phyloP scores from a whole-genome alignment of 768 basidiomycete genomes.

The Termitomyces sp. region DNA sequence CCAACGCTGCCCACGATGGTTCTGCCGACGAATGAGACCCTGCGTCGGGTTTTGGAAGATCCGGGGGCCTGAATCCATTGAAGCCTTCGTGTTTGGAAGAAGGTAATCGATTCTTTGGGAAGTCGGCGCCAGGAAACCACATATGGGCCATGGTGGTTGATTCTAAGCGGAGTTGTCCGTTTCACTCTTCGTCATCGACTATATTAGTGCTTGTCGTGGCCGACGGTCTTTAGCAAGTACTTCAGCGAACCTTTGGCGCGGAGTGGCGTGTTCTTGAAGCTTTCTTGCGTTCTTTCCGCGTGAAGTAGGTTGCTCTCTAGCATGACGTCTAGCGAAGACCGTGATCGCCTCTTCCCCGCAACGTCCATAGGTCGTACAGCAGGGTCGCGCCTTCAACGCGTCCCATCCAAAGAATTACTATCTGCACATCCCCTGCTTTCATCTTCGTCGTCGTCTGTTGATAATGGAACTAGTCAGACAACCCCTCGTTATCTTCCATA shows the following conservation, averaged over 20 bases:
- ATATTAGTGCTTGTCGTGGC: not conserved
- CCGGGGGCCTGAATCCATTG: conserved; percentile 7
- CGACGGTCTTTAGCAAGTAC: not conserved
- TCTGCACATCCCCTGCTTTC: conserved; percentile 64
- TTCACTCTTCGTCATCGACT: not conserved
- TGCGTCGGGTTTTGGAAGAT: not conserved
- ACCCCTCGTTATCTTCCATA: conserved; percentile 64
- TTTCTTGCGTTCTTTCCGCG: not conserved
- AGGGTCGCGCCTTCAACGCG: conserved; percentile 34
- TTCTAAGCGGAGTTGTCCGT: not conserved
- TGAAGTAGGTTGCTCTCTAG: not conserved
- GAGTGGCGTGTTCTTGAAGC: not conserved
- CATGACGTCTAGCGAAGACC: conserved; percentile 31
- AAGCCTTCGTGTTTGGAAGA: not conserved
- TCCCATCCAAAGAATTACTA: conserved; percentile 47
- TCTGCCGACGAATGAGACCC: not conserved
- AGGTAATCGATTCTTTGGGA: conserved; percentile 2
- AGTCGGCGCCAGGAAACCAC: conserved; percentile 1
- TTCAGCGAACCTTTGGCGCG: not conserved
- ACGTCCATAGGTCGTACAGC: conserved; percentile 49
- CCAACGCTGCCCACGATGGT: conserved; percentile 15
- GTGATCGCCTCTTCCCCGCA: conserved; percentile 38
- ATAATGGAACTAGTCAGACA: conserved; percentile 13
- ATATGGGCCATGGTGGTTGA: conserved; percentile 9
- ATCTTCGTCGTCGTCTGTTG: conserved; percentile 26